Percentiles rank a stretch among this genome's conserved stretches.
phyloP scores from a whole-genome alignment of 306 rosid species.

The Macrotyloma uniflorum region DNA sequence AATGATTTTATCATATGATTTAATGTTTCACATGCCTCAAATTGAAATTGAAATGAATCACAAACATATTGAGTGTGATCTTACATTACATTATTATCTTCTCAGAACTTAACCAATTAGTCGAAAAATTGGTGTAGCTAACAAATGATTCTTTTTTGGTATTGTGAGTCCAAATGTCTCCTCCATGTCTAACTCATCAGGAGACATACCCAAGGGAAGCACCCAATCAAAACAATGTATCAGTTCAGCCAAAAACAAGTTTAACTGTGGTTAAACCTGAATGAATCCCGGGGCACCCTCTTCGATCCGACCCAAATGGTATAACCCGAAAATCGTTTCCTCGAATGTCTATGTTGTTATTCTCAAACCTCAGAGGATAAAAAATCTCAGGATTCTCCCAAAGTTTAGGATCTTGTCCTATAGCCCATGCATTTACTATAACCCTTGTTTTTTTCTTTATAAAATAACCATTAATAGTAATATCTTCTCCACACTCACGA shows the following conservation, averaged over 20 bases:
- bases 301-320: constrained; percentile 52
- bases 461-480: constrained; percentile 31
- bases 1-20: background rate
- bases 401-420: constrained; percentile 37
- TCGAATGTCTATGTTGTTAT: background rate
- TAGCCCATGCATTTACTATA: constrained; percentile 41
- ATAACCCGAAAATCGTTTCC: constrained; percentile 44
- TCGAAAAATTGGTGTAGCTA: constrained; percentile 31
- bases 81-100: background rate
- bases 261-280: constrained; percentile 29
- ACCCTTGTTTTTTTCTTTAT: constrained; percentile 34
- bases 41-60: background rate
- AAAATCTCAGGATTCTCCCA: constrained; percentile 43
- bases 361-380: constrained; percentile 32
- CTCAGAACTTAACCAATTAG: background rate
- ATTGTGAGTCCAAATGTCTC: constrained; percentile 31
- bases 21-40: background rate
- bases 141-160: constrained; percentile 19
- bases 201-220: constrained; percentile 28
- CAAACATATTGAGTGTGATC: background rate
- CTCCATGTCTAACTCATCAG: constrained; percentile 38
- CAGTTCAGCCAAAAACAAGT: constrained; percentile 38
- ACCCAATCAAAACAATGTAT: constrained; percentile 50
- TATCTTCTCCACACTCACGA: constrained; percentile 30
- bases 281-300: constrained; percentile 48